phyloP scores from a whole-genome alignment of 371 early-diverging fungal genomes.

The Mucor mucedo region DNA sequence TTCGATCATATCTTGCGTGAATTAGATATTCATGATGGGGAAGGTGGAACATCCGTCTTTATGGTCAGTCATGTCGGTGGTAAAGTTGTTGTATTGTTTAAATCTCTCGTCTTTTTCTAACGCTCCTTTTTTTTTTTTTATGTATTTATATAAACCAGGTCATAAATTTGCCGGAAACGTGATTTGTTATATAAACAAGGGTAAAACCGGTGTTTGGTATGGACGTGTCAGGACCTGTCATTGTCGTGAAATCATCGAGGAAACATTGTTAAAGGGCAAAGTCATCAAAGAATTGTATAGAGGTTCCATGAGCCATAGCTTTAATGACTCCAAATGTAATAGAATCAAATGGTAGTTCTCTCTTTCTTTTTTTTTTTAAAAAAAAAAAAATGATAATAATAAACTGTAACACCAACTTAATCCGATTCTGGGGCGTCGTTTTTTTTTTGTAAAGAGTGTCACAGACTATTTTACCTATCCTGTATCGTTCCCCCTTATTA shows the following conservation, averaged over 20 bases:
- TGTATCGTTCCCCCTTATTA: no score
- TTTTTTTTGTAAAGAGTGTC: no score
- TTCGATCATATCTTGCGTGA: slow-evolving; percentile 66
- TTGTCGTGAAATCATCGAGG: slow-evolving; percentile 60
- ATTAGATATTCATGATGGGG: slow-evolving; percentile 60
- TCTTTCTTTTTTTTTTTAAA: neutral
- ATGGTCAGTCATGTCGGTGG: slow-evolving; percentile 77
- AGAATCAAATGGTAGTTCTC: slow-evolving; percentile 29
- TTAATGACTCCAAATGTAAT: slow-evolving; percentile 31
- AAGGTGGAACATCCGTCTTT: slow-evolving; percentile 55
- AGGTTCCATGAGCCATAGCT: slow-evolving; percentile 63
- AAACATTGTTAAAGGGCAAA: slow-evolving; percentile 57
- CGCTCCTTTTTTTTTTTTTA: neutral
- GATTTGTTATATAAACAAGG: slow-evolving; percentile 64
- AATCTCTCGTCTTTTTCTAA: no score
- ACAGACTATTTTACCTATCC: no score
- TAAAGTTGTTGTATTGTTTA: slow-evolving; percentile 21
- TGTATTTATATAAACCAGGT: slow-evolving; percentile 37
- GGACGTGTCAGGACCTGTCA: slow-evolving; percentile 70
- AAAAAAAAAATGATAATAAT: no score
- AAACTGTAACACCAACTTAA: neutral
- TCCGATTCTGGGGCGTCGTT: no score
- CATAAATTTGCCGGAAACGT: slow-evolving; percentile 86
- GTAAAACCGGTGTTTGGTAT: slow-evolving; percentile 67
- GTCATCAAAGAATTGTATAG: slow-evolving; percentile 69